Percentiles rank a stretch among this genome's conserved stretches.
These are phyloP conservation scores for Talaromyces sp. DNA, from an alignment of 2,329 filamentous ascomycete genomes.

Conservation along the genomic window DNA sequence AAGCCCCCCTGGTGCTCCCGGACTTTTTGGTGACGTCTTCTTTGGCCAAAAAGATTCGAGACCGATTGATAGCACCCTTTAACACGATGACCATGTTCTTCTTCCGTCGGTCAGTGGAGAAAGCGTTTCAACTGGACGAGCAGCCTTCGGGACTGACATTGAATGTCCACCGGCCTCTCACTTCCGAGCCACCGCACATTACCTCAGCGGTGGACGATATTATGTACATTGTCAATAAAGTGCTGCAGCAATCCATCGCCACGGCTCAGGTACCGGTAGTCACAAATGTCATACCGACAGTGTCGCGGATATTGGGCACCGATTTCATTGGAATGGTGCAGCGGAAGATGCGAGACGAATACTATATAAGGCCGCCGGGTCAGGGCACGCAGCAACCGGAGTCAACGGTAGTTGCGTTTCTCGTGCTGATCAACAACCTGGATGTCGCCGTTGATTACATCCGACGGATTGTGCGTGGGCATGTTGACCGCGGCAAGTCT, in stretches of 20 bases:
- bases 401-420: conserved; percentile 80
- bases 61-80: conserved; percentile 73
- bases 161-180: conserved; percentile 65
- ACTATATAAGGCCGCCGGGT: conserved; percentile 74
- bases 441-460: conserved; percentile 91
- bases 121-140: conserved; percentile 95
- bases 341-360: conserved; percentile 94
- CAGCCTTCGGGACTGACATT: conserved; percentile 74
- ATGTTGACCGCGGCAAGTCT: conserved; percentile 39
- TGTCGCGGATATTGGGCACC: conserved; percentile 73
- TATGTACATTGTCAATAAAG: conserved; percentile 97
- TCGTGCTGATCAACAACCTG: conserved; percentile 92
- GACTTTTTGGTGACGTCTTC: conserved; percentile 73
- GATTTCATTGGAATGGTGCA: conserved; percentile 98
- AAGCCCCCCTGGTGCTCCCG: conserved; percentile 57
- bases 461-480: conserved; percentile 71
- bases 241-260: conserved; percentile 78
- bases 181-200: conserved; percentile 80
- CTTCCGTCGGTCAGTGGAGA: conserved; percentile 92
- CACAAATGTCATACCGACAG: conserved; percentile 69
- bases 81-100: conserved; percentile 94
- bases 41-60: conserved; percentile 71
- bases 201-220: conserved; percentile 95
- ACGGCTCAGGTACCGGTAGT: conserved; percentile 80
- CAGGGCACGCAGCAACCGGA: conserved; percentile 83